Conservation (phyloP, 2,329 filamentous ascomycete genomes). For the Fusarium armeniacum region DNA sequence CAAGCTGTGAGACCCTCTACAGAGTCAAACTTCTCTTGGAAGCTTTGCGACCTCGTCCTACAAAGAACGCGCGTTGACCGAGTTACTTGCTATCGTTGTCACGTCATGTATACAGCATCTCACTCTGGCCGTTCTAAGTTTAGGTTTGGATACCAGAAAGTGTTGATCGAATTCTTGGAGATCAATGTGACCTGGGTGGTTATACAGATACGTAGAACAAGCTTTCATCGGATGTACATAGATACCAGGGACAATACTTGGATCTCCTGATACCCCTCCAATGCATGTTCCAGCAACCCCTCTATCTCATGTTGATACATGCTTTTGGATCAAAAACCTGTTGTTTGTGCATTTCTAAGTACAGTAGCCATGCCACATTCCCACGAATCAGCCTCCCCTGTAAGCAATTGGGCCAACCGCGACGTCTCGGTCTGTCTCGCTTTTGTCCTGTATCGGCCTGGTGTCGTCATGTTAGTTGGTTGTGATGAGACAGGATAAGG, state of each 20-base stretch:
- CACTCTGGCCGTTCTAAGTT: conserved; percentile 16
- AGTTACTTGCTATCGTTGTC: conserved; percentile 18
- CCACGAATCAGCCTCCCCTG: conserved; percentile 33
- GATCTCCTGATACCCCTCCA: conserved; percentile 28
- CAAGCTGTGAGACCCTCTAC: conserved; percentile 13
- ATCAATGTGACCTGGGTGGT: conserved; percentile 2
- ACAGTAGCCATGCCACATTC: conserved; percentile 26
- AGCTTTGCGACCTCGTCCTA: conserved; percentile 24
- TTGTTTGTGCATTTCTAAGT: conserved; percentile 29
- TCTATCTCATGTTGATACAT: conserved; percentile 16
- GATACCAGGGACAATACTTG: conserved; percentile 16
- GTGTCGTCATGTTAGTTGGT: conserved; percentile 39
- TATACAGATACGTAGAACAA: conserved; percentile 22
- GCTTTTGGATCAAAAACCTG: conserved; percentile 36
- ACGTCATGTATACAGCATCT: conserved; percentile 6
- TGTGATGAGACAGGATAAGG: conserved; percentile 14
- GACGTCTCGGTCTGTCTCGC: conserved; percentile 29
- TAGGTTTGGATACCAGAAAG: conserved; percentile 12
- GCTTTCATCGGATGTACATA: conserved; percentile 6
- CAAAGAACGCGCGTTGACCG: conserved; percentile 36
- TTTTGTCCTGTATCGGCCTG: conserved; percentile 9
- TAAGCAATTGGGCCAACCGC: conserved; percentile 35
- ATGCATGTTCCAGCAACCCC: conserved; percentile 7
- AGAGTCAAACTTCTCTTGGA: not conserved
- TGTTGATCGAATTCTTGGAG: conserved; percentile 20